A percentile compares a stretch with the other conserved stretches of the same genome.
Evolutionary conservation across 2,329 filamentous ascomycete species (phyloP).

Genomic region (Calonectria pseudoreteaudii): DNA sequence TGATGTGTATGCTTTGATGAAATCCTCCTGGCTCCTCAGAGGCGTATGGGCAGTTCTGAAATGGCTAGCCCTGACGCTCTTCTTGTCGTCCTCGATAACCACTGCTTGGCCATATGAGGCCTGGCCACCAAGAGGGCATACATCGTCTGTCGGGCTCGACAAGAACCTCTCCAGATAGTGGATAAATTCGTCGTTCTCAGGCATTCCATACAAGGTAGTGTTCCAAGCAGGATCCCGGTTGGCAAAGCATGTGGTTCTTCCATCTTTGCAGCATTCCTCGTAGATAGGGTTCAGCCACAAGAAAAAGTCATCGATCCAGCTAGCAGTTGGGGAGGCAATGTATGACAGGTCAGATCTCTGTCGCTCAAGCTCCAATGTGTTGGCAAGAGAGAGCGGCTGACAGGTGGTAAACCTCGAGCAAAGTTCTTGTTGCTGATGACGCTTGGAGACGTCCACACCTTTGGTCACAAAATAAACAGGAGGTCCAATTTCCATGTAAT

Average conservation of each 20-base stretch:
- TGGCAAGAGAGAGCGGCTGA: conserved; percentile 83
- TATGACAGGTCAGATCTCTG: conserved; percentile 91
- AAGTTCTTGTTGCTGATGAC: conserved; percentile 83
- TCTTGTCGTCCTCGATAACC: conserved; percentile 75
- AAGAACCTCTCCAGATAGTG: conserved; percentile 89
- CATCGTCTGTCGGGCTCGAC: conserved; percentile 79
- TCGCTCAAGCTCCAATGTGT: conserved; percentile 92
- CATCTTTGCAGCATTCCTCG: conserved; percentile 78
- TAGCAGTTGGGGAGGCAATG: conserved; percentile 88
- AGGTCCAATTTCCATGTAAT: conserved; percentile 90
- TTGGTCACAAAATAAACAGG: conserved; percentile 96
- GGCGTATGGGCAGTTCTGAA: conserved; percentile 93
- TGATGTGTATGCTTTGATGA: conserved; percentile 89
- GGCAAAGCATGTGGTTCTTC: conserved; percentile 81
- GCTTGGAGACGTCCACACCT: conserved; percentile 81
- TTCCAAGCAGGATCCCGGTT: conserved; percentile 87
- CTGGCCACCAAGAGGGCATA: conserved; percentile 89
- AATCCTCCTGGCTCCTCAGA: conserved; percentile 88
- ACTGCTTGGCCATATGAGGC: conserved; percentile 89
- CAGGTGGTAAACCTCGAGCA: conserved; percentile 94
- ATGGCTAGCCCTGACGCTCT: conserved; percentile 83
- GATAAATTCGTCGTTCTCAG: conserved; percentile 90
- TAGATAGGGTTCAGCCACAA: conserved; percentile 91
- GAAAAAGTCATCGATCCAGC: conserved; percentile 97
- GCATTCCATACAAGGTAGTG: conserved; percentile 89